Evolutionary conservation across 371 early-diverging fungal species (phyloP).

Genomic region (Encephalitozoon romaleae): DNA sequence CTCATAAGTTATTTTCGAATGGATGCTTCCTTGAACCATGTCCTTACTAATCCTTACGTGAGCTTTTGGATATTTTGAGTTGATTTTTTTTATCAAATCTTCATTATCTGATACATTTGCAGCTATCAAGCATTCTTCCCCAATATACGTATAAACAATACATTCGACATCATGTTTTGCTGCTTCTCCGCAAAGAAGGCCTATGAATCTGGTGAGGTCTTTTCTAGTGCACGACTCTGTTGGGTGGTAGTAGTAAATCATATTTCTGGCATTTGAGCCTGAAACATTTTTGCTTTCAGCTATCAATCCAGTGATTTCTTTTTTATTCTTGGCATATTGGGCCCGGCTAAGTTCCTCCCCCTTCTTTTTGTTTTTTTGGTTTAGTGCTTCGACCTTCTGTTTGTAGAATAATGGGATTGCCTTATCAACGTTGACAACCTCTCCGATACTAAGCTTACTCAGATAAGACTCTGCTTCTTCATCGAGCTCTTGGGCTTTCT

Average conservation of each 20-base stretch:
- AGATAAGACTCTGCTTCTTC: slow-evolving; percentile 25
- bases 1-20: not conserved
- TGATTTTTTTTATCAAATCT: not conserved
- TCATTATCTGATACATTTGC: not conserved
- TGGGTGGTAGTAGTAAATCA: not conserved
- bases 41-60: not conserved
- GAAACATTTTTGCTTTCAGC: not conserved
- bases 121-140: not conserved
- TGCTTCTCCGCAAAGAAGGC: not conserved
- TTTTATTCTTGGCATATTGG: not conserved
- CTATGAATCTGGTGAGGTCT: not conserved
- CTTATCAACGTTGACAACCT: slow-evolving; percentile 23
- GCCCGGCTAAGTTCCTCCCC: not conserved
- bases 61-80: not conserved
- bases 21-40: not conserved
- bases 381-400: slow-evolving; percentile 15
- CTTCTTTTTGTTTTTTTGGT: slow-evolving; percentile 31
- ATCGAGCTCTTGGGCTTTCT: slow-evolving; percentile 48
- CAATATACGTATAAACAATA: not conserved
- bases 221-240: not conserved
- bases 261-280: no score
- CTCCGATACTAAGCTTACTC: slow-evolving; percentile 15
- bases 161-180: not conserved
- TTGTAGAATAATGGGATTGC: slow-evolving; percentile 25
- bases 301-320: not conserved